These are phyloP conservation scores for Amaranthus hypochondriacus DNA, from an alignment of 148 eudicot genomes.

Conservation along the genomic window DNA sequence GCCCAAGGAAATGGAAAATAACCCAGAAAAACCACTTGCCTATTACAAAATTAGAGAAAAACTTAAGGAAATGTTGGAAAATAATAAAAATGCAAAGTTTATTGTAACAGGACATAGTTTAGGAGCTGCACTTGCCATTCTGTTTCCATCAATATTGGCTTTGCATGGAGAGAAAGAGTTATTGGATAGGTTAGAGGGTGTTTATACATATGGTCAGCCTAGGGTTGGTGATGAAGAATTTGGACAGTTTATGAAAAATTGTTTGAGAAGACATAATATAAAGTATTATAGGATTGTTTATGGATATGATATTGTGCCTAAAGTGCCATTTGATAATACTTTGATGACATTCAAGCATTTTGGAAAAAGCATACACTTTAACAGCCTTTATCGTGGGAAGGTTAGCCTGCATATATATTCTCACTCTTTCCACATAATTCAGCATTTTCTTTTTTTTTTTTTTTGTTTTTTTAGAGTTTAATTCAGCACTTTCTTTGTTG, in stretches of 20 bases:
- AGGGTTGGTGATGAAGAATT: slow-evolving; percentile 62
- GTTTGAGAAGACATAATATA: slow-evolving; percentile 23
- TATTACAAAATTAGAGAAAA: slow-evolving; percentile 47
- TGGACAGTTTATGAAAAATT: slow-evolving; percentile 36
- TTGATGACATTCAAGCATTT: slow-evolving; percentile 56
- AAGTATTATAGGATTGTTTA: slow-evolving; percentile 60
- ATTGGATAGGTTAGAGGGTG: slow-evolving; percentile 38
- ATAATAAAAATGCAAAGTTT: slow-evolving; percentile 33
- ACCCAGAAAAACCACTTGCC: slow-evolving; percentile 23
- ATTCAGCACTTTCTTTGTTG: too few species aligned
- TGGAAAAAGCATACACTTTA: slow-evolving; percentile 56
- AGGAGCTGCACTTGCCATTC: slow-evolving; percentile 68
- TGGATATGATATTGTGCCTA: slow-evolving; percentile 57
- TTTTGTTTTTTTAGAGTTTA: too few species aligned
- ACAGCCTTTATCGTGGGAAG: slow-evolving; percentile 46
- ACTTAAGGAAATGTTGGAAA: slow-evolving; percentile 27
- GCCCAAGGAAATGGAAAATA: slow-evolving; percentile 27
- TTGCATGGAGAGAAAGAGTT: slow-evolving; percentile 38
- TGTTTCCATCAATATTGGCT: slow-evolving; percentile 54
- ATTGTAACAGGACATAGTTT: slow-evolving; percentile 78
- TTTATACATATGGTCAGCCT: slow-evolving; percentile 82
- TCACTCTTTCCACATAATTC: too few species aligned
- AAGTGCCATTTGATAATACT: slow-evolving; percentile 46
- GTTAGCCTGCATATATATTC: background rate
- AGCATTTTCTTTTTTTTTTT: too few species aligned